Percentiles rank a stretch among this genome's conserved stretches.
phyloP scores from a whole-genome alignment of 805 yeast genomes.

The Saturnispora gosingensis region DNA sequence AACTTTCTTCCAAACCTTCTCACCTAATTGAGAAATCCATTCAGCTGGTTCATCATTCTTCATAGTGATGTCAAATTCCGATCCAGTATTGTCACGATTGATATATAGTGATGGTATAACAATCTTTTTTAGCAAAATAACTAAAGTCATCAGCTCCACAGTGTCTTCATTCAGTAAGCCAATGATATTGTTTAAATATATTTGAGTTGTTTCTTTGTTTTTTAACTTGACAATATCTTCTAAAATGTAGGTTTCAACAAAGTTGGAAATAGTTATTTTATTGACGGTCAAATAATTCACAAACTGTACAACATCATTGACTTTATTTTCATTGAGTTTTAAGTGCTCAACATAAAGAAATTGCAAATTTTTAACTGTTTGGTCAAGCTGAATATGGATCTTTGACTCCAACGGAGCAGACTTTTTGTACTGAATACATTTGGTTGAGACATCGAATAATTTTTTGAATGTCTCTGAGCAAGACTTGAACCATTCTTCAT shows the following conservation, averaged over 20 bases:
- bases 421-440: constrained; percentile 34
- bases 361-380: constrained; percentile 59
- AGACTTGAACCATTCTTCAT: constrained; percentile 45
- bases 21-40: constrained; percentile 61
- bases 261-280: constrained; percentile 36
- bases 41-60: constrained; percentile 26
- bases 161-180: constrained; percentile 39
- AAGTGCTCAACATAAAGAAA: constrained; percentile 30
- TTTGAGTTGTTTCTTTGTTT: constrained; percentile 38
- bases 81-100: constrained; percentile 45
- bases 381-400: constrained; percentile 61
- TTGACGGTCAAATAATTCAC: constrained; percentile 36
- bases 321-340: constrained; percentile 9
- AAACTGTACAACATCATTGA: constrained; percentile 31
- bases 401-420: constrained; percentile 43
- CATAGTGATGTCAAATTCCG: constrained; percentile 16
- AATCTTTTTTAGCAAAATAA: constrained; percentile 52
- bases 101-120: constrained; percentile 57
- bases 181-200: constrained; percentile 43
- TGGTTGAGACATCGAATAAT: constrained; percentile 35
- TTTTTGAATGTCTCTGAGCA: constrained; percentile 39
- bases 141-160: constrained; percentile 41
- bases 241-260: constrained; percentile 50
- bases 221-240: constrained; percentile 42
- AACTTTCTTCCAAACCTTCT: constrained; percentile 64